A percentile compares a stretch with the other conserved stretches of the same genome.
Conservation (phyloP, 2,329 filamentous ascomycete genomes). For the Pyrenophora seminiperda region DNA sequence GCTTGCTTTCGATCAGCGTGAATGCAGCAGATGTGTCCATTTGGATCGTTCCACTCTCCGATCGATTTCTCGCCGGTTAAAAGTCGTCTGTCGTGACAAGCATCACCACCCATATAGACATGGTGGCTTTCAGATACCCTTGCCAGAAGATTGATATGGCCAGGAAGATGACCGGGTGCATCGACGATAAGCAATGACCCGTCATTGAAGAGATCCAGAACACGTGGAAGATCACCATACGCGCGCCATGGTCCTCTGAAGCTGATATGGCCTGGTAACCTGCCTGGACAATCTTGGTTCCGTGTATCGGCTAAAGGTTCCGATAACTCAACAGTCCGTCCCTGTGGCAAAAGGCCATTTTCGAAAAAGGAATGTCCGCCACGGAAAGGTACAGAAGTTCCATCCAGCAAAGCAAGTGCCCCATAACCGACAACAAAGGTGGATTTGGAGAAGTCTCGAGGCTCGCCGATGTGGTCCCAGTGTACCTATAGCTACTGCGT, state of each 20-base stretch:
- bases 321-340: conserved; percentile 52
- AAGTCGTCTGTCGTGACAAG: conserved; percentile 60
- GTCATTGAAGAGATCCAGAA: conserved; percentile 58
- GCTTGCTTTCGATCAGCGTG: conserved; percentile 57
- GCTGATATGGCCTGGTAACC: conserved; percentile 10
- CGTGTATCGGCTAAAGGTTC: conserved; percentile 32
- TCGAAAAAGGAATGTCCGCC: conserved; percentile 51
- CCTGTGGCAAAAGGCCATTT: conserved; percentile 50
- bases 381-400: conserved; percentile 28
- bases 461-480: conserved; percentile 52
- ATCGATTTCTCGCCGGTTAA: conserved; percentile 59
- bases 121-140: conserved; percentile 47
- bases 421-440: conserved; percentile 50
- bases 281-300: background rate
- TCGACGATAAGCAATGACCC: conserved; percentile 56
- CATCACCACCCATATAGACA: conserved; percentile 60
- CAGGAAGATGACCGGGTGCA: conserved; percentile 59
- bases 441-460: conserved; percentile 44
- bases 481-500: conserved; percentile 40
- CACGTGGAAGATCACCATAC: conserved; percentile 51
- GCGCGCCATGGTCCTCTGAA: conserved; percentile 49
- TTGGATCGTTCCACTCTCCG: conserved; percentile 56
- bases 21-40: conserved; percentile 56
- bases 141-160: conserved; percentile 59
- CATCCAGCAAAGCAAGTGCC: conserved; percentile 28